Conservation (phyloP, 176 grass and related monocot genomes). For the Oropetium thomaeum region DNA sequence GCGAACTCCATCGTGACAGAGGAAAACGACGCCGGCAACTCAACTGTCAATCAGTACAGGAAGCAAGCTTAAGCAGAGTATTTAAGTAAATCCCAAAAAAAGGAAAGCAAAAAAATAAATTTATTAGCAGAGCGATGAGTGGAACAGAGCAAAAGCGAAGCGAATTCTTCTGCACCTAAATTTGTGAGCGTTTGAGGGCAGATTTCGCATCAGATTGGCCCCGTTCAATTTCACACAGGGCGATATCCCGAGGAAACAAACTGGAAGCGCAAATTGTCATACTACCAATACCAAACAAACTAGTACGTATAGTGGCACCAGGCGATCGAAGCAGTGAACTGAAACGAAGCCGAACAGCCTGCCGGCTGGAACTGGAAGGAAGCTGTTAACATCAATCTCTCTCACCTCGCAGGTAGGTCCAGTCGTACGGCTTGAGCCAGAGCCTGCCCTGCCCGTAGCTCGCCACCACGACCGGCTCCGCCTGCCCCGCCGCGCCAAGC, state of each 20-base stretch:
- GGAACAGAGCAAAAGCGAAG: background rate
- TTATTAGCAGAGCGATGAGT: background rate
- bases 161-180: background rate
- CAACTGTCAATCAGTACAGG: slow-evolving; percentile 55
- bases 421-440: slow-evolving; percentile 76
- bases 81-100: background rate
- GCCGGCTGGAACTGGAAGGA: background rate
- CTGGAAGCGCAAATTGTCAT: background rate
- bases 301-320: background rate
- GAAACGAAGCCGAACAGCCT: slow-evolving; percentile 3
- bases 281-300: background rate
- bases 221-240: too few relatives aligned
- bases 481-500: slow-evolving; percentile 26
- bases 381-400: background rate
- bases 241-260: background rate
- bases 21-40: slow-evolving; percentile 74
- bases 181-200: background rate
- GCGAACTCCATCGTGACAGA: slow-evolving; percentile 70
- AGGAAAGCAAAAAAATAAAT: background rate
- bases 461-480: slow-evolving; percentile 39
- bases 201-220: too few relatives aligned
- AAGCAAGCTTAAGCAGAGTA: slow-evolving; percentile 18
- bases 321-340: background rate
- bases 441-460: slow-evolving; percentile 62
- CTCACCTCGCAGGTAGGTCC: slow-evolving; percentile 88